phyloP scores from a whole-genome alignment of 1,139 yeast genomes.

The Debaryomyces sp. region DNA sequence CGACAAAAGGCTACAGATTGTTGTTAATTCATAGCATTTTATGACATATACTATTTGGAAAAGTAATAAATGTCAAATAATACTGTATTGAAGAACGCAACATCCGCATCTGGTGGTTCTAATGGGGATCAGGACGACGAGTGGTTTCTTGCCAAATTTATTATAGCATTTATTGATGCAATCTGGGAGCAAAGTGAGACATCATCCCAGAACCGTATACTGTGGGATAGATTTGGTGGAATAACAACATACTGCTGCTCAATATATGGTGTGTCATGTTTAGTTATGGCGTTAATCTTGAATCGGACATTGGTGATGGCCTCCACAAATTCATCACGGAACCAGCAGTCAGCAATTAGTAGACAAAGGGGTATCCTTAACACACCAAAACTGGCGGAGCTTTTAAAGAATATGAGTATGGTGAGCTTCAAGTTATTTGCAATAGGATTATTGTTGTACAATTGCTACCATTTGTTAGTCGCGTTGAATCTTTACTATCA shows the following conservation, averaged over 20 bases:
- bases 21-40: background rate
- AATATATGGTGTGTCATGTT: constrained; percentile 45
- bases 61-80: constrained; percentile 2
- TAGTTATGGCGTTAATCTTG: constrained; percentile 64
- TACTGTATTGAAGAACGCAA: background rate
- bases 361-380: constrained; percentile 16
- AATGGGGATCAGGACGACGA: constrained; percentile 1
- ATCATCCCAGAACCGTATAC: constrained; percentile 8
- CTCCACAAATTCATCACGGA: constrained; percentile 46
- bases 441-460: constrained; percentile 34
- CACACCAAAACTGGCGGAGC: constrained; percentile 19
- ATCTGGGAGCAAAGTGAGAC: constrained; percentile 26
- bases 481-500: constrained; percentile 33
- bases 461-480: constrained; percentile 38
- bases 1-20: background rate
- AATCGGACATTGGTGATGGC: constrained; percentile 72
- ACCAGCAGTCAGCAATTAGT: constrained; percentile 24
- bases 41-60: background rate
- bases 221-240: constrained; percentile 22
- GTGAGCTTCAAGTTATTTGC: constrained; percentile 40
- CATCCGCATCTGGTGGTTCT: background rate
- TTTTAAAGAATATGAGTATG: constrained; percentile 24
- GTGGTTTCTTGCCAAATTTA: constrained; percentile 10
- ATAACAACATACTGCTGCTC: constrained; percentile 37
- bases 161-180: constrained; percentile 25